Evolutionary conservation across 2,329 filamentous ascomycete species (phyloP), one percentile per base, ranked within the genome.

Genomic region (Ascochyta viciae-villosae): DNA sequence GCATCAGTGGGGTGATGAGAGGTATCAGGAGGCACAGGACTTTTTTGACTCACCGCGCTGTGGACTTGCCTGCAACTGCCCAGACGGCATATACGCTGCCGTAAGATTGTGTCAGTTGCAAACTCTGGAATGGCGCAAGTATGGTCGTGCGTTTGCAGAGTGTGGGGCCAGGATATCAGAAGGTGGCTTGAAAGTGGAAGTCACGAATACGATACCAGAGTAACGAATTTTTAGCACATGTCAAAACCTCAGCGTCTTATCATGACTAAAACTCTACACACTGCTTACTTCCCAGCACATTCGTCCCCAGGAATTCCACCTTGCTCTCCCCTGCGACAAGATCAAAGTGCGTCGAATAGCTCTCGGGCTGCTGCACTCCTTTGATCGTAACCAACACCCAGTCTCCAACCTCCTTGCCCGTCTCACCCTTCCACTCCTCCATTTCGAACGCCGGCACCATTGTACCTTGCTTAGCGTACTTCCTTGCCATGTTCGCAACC

Each of bases 341-440:
- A 38, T 55, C 52, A 12, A 55, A 55, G 9, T 41, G 27, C 35
- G 53, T 56, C 13, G 13, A 16, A 10, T 10, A 47, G 22, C 42
- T 56, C 34, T 46, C 42, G 4, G 42, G 41, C 41, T n/a, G 46
- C 42, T 33, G 42, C 6, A 24, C 16, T 7, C 53, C 53, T 29
- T 56, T 50, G 1, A 52, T 35, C 5, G 38, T 38, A 8, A 52
- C 48, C 8, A 52, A 12, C 1, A 44, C 39, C 24, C 33, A 49
- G 6, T 49, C 51, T 7, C 51, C 51, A 13, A 54, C 33, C 22
- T 41, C 33, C 24, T 44, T 29, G 3, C 47, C 48, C 4, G 39
- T 26, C 9, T 42, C 43, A 2, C 54, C 54, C 26, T 47, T 43
- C 54, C 52, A 55, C 46, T 55, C 46, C 4, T 55, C 41, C 16